Base-by-base conservation (phyloP, 1,139 yeast genomes). In the Diutina pseudorugosa region DNA sequence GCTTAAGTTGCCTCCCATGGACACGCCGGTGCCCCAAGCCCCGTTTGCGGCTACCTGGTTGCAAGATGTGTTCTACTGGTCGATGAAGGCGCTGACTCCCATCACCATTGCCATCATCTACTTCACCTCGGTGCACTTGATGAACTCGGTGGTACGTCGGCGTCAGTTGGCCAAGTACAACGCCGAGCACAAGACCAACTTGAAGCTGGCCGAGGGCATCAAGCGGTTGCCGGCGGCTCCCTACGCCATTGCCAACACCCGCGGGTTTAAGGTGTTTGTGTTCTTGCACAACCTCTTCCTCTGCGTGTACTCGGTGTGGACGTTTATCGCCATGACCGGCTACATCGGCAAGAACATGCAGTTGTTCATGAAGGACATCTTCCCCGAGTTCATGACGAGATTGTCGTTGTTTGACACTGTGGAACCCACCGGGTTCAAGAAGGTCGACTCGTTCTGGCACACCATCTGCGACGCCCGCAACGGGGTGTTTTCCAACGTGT, bases 221-320 rank as follows among this genome's bases (percentile, higher is more conserved):
- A 74, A 69, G 62, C 67, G 63, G 59, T 69, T 79, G 53, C 76
- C 79, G 41, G 71, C 85, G 20, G 84, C 79, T 44, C 89, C 91
- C 2, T 72, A 70, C 56, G 58, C 66, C 21, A 68, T 84, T 55
- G 71, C 87, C 23, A 72, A 68, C 51, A 70, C 76, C 18, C 55
- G 59, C 2, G 50, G 67, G 33, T 84, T 84, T 72, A 78, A 78
- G 62, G 53, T 69, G 45, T 73, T 83, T 55, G 89, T 84, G 18
- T 64, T 83, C 20, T 60, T 79, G 47, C 93, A 84, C 67, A 84
- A 84, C 62, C 61, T 80, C 20, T 76, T 78, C 50, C 75, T 84
- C 51, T 83, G 89, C 62, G 65, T 72, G 30, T 84, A 83, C 68
- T 82, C 89, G 4, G 77, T 79, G 36, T 83, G 89, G 89, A 83